phyloP scores from a whole-genome alignment of 495 filamentous ascomycete genomes.

The Hypoxylon rickii region DNA sequence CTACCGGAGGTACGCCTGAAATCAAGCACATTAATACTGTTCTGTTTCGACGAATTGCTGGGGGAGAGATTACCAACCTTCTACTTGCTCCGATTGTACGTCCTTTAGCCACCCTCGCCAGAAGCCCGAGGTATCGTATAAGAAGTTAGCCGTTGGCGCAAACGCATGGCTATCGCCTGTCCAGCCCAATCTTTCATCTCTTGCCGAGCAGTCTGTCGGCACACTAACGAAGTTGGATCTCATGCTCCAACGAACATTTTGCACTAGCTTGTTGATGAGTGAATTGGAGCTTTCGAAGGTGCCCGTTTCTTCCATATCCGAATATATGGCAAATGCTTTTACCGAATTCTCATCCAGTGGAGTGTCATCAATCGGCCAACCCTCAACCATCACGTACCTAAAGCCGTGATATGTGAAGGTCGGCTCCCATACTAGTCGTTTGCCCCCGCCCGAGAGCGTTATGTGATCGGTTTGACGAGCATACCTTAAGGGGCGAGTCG shows the following conservation, averaged over 20 bases:
- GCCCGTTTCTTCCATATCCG: slow-evolving; percentile 55
- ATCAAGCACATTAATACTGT: background rate
- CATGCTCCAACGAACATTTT: slow-evolving; percentile 59
- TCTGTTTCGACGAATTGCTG: background rate
- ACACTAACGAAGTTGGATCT: slow-evolving; percentile 58
- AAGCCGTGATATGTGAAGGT: slow-evolving; percentile 62
- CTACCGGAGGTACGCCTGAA: slow-evolving; percentile 42
- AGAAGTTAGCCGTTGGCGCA: slow-evolving; percentile 51
- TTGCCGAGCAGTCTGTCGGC: slow-evolving; percentile 60
- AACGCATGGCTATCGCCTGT: slow-evolving; percentile 59
- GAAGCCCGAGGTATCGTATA: slow-evolving; percentile 56
- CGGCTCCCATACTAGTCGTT: slow-evolving; percentile 46
- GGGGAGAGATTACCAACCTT: slow-evolving; percentile 4
- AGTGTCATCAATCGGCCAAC: slow-evolving; percentile 45
- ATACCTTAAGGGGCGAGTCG: slow-evolving; percentile 51
- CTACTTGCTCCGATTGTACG: slow-evolving; percentile 46
- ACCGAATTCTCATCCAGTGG: slow-evolving; percentile 36
- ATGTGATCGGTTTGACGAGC: slow-evolving; percentile 53
- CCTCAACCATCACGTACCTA: slow-evolving; percentile 55
- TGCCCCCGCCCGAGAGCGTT: slow-evolving; percentile 37
- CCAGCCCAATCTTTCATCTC: slow-evolving; percentile 62
- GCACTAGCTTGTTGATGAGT: slow-evolving; percentile 54
- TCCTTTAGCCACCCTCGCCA: slow-evolving; percentile 56
- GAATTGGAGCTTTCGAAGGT: slow-evolving; percentile 52
- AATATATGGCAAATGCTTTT: slow-evolving; percentile 53